Evolutionary conservation across 495 filamentous ascomycete genomes (phyloP).

Genomic region (Mycothermus thermophilus): DNA sequence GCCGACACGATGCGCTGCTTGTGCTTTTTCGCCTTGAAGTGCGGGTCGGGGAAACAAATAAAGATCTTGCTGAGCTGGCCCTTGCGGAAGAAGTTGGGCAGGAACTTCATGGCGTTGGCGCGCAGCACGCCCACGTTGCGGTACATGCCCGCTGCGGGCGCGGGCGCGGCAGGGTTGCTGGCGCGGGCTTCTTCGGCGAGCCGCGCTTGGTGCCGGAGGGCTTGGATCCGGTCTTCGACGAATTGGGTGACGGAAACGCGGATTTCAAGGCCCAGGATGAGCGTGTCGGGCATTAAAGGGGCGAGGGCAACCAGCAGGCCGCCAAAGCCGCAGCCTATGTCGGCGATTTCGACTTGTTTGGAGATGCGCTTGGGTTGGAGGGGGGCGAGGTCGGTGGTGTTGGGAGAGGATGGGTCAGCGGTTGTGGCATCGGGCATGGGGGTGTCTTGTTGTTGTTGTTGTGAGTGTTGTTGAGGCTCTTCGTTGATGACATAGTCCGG

Average conservation of each 20-base stretch:
- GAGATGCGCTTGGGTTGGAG: conserved; percentile 30
- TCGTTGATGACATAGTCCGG: conserved; percentile 45
- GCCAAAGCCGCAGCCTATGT: conserved; percentile 95
- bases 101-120: conserved; percentile 95
- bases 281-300: conserved; percentile 62
- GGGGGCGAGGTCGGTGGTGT: conserved; percentile 4
- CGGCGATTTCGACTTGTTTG: conserved; percentile 76
- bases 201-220: conserved; percentile 48
- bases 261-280: conserved; percentile 77
- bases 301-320: conserved; percentile 79
- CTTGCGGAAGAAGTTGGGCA: conserved; percentile 84
- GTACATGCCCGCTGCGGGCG: too few species aligned
- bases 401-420: too few species aligned
- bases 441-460: conserved; percentile 23
- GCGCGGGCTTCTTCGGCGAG: too few species aligned
- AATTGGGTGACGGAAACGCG: conserved; percentile 77
- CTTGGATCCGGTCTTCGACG: conserved; percentile 71
- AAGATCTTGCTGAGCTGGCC: conserved; percentile 75
- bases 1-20: conserved; percentile 89
- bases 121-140: conserved; percentile 78
- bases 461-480: conserved; percentile 3
- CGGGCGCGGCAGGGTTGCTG: too few species aligned
- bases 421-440: too few species aligned
- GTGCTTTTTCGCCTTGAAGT: conserved; percentile 95
- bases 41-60: conserved; percentile 95